Conservation (phyloP, 805 yeast genomes). For the Teunomyces atbi region DNA sequence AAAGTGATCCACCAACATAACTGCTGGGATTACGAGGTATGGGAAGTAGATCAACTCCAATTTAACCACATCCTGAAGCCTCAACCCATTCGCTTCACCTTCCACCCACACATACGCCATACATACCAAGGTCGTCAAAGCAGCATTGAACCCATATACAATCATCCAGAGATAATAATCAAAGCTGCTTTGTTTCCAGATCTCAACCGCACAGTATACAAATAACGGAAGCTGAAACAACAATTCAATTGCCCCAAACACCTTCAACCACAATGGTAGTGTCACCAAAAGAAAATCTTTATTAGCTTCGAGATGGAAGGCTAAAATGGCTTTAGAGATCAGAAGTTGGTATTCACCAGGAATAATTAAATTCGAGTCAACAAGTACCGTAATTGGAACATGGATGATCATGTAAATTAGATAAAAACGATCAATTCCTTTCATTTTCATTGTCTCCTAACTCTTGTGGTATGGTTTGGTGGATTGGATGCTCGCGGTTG, state of each 20-base stretch:
- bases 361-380: constrained; percentile 72
- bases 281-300: constrained; percentile 65
- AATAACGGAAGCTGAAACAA: constrained; percentile 81
- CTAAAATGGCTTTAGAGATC: constrained; percentile 49
- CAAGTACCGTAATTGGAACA: constrained; percentile 68
- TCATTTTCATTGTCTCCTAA: background rate
- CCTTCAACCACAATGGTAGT: constrained; percentile 69
- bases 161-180: constrained; percentile 35
- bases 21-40: constrained; percentile 64
- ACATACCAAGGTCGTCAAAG: constrained; percentile 76
- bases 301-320: constrained; percentile 61
- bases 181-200: constrained; percentile 11
- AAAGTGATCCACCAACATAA: constrained; percentile 49
- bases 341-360: constrained; percentile 49
- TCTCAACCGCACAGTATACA: constrained; percentile 23
- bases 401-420: constrained; percentile 59
- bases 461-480: too few species aligned
- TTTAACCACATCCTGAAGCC: constrained; percentile 34
- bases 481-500: background rate
- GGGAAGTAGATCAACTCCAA: constrained; percentile 62
- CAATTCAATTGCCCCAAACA: constrained; percentile 72
- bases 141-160: constrained; percentile 80
- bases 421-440: constrained; percentile 30
- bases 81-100: constrained; percentile 39
- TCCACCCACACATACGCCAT: constrained; percentile 45